These are phyloP conservation scores for Eutrema heterophyllum DNA, from an alignment of 345 rosid genomes.

Conservation along the genomic window DNA sequence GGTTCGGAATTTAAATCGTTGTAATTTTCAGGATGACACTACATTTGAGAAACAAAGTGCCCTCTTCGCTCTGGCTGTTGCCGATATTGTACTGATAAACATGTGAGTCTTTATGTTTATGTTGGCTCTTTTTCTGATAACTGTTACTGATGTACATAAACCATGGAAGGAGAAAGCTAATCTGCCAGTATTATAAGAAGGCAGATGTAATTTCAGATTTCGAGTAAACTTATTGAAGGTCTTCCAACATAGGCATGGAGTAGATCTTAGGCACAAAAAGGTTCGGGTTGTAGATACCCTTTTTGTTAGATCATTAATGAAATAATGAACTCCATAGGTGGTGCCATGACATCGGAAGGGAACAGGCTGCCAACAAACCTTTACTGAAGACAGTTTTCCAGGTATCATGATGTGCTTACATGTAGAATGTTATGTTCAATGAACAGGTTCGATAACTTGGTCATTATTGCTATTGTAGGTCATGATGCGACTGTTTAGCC, in stretches of 20 bases:
- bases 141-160: not conserved
- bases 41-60: constrained; percentile 80
- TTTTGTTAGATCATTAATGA: constrained; percentile 8
- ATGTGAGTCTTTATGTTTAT: constrained; percentile 43
- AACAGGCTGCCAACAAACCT: constrained; percentile 90
- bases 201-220: not conserved
- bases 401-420: constrained; percentile 35
- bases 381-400: constrained; percentile 87
- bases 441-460: not conserved
- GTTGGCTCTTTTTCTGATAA: not conserved
- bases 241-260: not conserved
- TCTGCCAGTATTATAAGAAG: not conserved
- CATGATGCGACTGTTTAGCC: constrained; percentile 86
- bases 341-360: constrained; percentile 95
- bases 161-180: not conserved
- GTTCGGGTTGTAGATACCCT: not conserved
- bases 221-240: not conserved
- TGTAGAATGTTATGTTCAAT: not conserved
- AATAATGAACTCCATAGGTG: constrained; percentile 46
- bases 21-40: constrained; percentile 64
- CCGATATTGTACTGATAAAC: constrained; percentile 71
- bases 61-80: constrained; percentile 62
- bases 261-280: not conserved
- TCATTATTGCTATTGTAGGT: constrained; percentile 42
- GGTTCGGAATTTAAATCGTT: not conserved